Evolutionary conservation across 2,329 filamentous ascomycete species (phyloP).

Genomic region (Exophiala lecanii-corni): DNA sequence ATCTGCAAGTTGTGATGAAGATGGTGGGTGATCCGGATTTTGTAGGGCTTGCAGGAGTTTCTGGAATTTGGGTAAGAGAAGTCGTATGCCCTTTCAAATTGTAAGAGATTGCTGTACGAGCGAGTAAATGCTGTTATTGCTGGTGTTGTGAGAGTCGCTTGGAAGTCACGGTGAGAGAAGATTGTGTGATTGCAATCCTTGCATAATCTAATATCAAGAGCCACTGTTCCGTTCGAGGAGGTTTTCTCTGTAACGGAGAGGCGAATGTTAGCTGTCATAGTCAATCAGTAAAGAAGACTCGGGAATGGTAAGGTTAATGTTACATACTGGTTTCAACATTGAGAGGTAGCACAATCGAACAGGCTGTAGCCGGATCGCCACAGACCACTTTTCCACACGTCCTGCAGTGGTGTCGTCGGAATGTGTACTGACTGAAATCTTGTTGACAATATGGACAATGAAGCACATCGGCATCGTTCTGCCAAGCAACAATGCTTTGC

Average conservation of each 20-base stretch:
- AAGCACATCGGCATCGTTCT: slow-evolving; percentile 75
- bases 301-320: slow-evolving; percentile 3
- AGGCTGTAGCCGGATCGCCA: slow-evolving; percentile 76
- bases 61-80: slow-evolving; percentile 80
- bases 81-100: slow-evolving; percentile 85
- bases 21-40: slow-evolving; percentile 61
- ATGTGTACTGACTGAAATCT: slow-evolving; percentile 88
- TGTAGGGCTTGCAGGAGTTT: slow-evolving; percentile 69
- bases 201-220: slow-evolving; percentile 84
- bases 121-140: slow-evolving; percentile 55
- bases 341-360: slow-evolving; percentile 78
- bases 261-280: slow-evolving; percentile 18
- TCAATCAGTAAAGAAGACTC: slow-evolving; percentile 21
- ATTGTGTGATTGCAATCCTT: slow-evolving; percentile 74
- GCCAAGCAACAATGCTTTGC: slow-evolving; percentile 90
- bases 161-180: slow-evolving; percentile 73
- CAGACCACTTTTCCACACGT: slow-evolving; percentile 92
- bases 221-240: slow-evolving; percentile 46
- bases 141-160: slow-evolving; percentile 60
- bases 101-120: slow-evolving; percentile 74
- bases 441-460: slow-evolving; percentile 94
- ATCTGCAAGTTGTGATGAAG: slow-evolving; percentile 70
- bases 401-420: slow-evolving; percentile 88
- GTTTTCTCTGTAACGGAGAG: slow-evolving; percentile 25
- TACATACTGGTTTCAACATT: slow-evolving; percentile 64